Percentiles rank a stretch among this genome's conserved stretches.
phyloP scores from a whole-genome alignment of 225 moss, liverwort and hornwort genomes.

The Thuidium tamariscinum region DNA sequence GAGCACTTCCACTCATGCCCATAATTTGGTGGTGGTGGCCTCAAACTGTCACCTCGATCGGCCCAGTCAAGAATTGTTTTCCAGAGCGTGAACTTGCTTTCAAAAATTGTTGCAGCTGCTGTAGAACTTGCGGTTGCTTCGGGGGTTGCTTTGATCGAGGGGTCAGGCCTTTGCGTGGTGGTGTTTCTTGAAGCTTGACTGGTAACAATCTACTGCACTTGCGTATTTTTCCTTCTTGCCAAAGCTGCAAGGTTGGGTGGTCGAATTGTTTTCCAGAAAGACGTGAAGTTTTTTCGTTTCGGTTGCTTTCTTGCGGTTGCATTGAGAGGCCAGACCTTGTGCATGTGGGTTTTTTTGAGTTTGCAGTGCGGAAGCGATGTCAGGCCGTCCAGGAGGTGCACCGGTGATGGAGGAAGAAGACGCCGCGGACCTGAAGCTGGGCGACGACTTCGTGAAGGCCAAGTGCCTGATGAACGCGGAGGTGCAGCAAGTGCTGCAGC shows the following conservation, averaged over 20 bases:
- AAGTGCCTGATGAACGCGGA: conserved; percentile 89
- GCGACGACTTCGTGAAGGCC: conserved; percentile 51
- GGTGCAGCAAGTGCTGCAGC: conserved; percentile 66
- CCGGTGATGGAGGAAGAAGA: conserved; percentile 13
- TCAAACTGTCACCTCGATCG: not conserved
- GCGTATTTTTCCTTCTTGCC: not conserved
- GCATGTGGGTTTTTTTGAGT: not conserved
- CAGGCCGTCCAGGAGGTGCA: not conserved
- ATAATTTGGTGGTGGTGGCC: not conserved
- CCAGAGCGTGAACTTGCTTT: too few relatives aligned
- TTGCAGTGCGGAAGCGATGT: not conserved
- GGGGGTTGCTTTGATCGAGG: not conserved
- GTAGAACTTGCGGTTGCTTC: not conserved
- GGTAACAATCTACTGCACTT: not conserved
- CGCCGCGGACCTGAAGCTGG: not conserved
- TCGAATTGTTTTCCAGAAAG: not conserved
- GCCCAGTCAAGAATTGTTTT: not conserved
- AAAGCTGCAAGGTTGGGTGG: not conserved
- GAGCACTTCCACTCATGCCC: not conserved
- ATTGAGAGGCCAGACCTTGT: too few relatives aligned
- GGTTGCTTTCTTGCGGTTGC: not conserved
- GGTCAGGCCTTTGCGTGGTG: not conserved
- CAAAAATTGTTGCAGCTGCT: not conserved
- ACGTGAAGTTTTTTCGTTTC: not conserved
- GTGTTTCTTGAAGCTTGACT: not conserved